Percentiles rank a stretch among this genome's conserved stretches.
These are phyloP conservation scores for Pichia nanzhaoensis DNA, from an alignment of 805 yeast species.

Conservation along the genomic window DNA sequence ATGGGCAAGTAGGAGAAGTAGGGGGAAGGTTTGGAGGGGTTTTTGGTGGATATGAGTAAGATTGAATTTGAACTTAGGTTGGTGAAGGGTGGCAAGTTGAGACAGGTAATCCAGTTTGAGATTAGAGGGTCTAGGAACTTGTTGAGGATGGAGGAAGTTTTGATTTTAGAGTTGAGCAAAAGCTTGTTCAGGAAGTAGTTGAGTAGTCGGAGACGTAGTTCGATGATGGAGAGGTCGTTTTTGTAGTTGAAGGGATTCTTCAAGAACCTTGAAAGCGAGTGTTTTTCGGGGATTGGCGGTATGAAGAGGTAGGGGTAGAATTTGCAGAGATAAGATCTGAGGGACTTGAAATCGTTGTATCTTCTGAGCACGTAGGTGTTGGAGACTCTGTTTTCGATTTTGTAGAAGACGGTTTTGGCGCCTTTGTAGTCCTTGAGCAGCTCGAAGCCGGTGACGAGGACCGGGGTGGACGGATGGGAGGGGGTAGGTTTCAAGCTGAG, in stretches of 20 bases:
- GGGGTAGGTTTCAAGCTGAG: not conserved
- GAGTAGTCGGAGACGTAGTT: constrained; percentile 41
- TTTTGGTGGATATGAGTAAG: constrained; percentile 41
- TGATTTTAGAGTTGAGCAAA: constrained; percentile 29
- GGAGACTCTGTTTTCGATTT: constrained; percentile 16
- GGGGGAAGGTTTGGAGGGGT: constrained; percentile 45
- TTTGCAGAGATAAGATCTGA: constrained; percentile 61
- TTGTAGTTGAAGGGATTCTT: constrained; percentile 29
- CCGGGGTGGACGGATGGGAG: not conserved
- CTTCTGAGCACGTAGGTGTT: constrained; percentile 49
- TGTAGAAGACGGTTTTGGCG: constrained; percentile 28
- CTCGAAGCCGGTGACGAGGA: constrained; percentile 18
- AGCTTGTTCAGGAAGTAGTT: constrained; percentile 38
- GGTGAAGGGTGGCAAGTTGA: constrained; percentile 32
- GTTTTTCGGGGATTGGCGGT: constrained; percentile 94
- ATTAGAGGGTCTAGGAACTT: constrained; percentile 49
- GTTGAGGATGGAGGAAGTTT: constrained; percentile 33
- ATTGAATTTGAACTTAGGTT: constrained; percentile 41
- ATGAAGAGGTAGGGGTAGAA: constrained; percentile 81
- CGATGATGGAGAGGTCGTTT: constrained; percentile 32
- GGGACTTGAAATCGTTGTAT: constrained; percentile 85
- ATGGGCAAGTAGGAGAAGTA: constrained; percentile 43
- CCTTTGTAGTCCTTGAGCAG: constrained; percentile 22
- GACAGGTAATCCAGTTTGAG: constrained; percentile 43
- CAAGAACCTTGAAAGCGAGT: constrained; percentile 37